phyloP scores from a whole-genome alignment of 169 alveolate genomes.

The Plasmodium vivax region DNA sequence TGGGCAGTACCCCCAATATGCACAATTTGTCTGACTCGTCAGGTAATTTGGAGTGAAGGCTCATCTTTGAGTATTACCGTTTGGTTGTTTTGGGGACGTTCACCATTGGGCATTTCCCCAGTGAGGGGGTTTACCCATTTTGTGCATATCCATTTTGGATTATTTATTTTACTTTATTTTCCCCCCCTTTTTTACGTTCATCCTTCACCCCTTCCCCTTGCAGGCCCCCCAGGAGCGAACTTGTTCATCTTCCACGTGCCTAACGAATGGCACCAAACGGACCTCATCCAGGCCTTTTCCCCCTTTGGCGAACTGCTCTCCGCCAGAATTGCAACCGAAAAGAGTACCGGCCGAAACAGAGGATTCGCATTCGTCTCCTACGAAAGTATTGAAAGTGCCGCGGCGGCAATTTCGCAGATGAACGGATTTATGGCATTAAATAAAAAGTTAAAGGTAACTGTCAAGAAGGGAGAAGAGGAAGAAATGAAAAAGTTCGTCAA shows the following conservation, averaged over 20 bases:
- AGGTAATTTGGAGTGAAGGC: constrained; percentile 59
- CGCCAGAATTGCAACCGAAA: constrained; percentile 93
- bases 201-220: background rate
- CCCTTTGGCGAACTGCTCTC: constrained; percentile 90
- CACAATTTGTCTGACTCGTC: constrained; percentile 74
- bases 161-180: background rate
- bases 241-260: constrained; percentile 95
- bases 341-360: constrained; percentile 89
- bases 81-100: background rate
- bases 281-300: constrained; percentile 87
- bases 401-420: constrained; percentile 91
- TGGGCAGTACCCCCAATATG: constrained; percentile 54
- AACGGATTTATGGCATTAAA: constrained; percentile 90
- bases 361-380: constrained; percentile 94
- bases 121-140: background rate
- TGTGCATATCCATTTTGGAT: background rate
- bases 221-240: constrained; percentile 95
- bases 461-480: constrained; percentile 91
- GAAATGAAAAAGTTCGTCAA: constrained; percentile 74
- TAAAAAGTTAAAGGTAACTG: constrained; percentile 89
- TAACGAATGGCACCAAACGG: constrained; percentile 92
- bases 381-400: constrained; percentile 89
- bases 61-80: background rate
- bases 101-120: background rate
- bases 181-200: background rate